phyloP scores from a whole-genome alignment of 805 yeast genomes.

The Phaffomyces opuntiae region DNA sequence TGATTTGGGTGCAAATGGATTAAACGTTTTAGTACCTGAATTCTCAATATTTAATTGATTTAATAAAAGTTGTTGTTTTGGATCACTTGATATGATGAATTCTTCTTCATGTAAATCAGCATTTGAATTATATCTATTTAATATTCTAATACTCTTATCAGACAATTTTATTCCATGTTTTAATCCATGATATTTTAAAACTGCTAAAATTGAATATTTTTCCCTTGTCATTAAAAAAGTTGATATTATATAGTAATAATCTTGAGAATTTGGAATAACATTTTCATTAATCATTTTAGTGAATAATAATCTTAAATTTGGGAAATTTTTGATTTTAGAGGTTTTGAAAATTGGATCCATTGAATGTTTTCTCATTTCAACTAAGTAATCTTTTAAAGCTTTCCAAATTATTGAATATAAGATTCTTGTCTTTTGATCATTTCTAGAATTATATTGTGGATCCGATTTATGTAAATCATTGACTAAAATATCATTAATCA shows the following conservation, averaged over 20 bases:
- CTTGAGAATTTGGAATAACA: conserved; percentile 15
- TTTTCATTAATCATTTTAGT: conserved; percentile 21
- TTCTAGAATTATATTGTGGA: not conserved
- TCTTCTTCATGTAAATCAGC: not conserved
- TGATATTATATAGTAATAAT: conserved; percentile 15
- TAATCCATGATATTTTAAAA: conserved; percentile 18
- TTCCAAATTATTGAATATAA: conserved; percentile 29
- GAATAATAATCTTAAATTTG: conserved; percentile 18
- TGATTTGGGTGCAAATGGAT: not conserved
- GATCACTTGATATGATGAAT: not conserved
- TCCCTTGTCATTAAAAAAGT: conserved; percentile 13
- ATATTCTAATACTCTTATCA: not conserved
- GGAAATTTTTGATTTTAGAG: conserved; percentile 1
- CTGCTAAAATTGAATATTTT: conserved; percentile 14
- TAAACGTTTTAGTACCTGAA: not conserved
- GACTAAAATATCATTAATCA: conserved; percentile 26
- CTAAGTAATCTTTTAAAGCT: conserved; percentile 15
- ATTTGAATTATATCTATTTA: not conserved
- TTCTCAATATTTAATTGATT: not conserved
- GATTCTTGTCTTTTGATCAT: not conserved
- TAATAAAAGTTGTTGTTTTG: not conserved
- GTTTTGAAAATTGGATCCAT: not conserved
- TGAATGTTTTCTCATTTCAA: not conserved
- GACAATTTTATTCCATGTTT: conserved; percentile 10
- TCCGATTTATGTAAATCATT: conserved; percentile 15